These are phyloP conservation scores for Xylaria multiplex DNA, from an alignment of 2,329 filamentous ascomycete genomes.

Conservation along the genomic window DNA sequence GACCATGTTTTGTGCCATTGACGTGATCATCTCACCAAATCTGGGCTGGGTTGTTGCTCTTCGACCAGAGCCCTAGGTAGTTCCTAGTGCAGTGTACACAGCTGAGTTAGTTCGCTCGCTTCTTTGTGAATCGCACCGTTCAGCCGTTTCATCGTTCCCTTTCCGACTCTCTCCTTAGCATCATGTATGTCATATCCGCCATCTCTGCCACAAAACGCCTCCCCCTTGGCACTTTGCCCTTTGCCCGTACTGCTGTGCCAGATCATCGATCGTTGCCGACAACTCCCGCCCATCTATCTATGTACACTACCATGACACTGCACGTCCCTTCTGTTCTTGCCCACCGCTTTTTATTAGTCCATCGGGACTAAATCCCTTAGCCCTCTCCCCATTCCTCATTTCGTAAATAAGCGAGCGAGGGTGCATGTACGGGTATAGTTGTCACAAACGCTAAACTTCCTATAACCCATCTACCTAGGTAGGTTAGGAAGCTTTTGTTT, in stretches of 20 bases:
- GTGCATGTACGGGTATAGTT: slow-evolving; percentile 23
- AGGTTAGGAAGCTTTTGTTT: slow-evolving; percentile 23
- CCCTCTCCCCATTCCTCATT: slow-evolving; percentile 12
- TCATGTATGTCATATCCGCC: slow-evolving; percentile 14
- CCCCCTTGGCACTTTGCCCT: slow-evolving; percentile 5
- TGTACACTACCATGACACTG: too few relatives aligned
- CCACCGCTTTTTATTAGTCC: slow-evolving; percentile 21
- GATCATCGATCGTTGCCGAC: slow-evolving; percentile 12
- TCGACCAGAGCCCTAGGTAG: not conserved
- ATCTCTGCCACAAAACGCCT: slow-evolving; percentile 8
- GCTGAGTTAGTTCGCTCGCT: slow-evolving; percentile 22
- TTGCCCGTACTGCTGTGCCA: slow-evolving; percentile 10
- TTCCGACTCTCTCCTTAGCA: not conserved
- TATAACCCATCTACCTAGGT: not conserved
- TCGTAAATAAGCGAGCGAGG: slow-evolving; percentile 35
- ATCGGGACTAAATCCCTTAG: slow-evolving; percentile 23
- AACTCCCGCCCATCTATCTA: slow-evolving; percentile 6
- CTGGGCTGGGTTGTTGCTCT: slow-evolving; percentile 14
- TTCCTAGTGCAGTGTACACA: not conserved
- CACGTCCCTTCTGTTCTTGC: not conserved
- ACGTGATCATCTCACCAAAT: slow-evolving; percentile 23
- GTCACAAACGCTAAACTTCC: slow-evolving; percentile 12
- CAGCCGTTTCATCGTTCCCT: slow-evolving; percentile 18
- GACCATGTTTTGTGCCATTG: slow-evolving; percentile 28
- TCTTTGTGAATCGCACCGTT: slow-evolving; percentile 22